These are phyloP conservation scores for Amoebophrya sp. DNA, from an alignment of 169 alveolate species.

Conservation along the genomic window DNA sequence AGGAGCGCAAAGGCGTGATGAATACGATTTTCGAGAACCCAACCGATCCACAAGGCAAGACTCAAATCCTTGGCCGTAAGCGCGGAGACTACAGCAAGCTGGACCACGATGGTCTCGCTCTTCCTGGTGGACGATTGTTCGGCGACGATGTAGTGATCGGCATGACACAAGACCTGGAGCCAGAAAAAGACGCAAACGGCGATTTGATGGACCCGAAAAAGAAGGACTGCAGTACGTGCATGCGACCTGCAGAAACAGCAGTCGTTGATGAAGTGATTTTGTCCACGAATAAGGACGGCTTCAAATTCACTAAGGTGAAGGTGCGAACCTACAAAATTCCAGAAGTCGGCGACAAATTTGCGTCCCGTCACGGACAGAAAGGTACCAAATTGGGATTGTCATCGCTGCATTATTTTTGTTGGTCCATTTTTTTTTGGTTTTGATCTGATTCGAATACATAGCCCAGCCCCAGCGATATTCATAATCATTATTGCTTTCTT, in stretches of 20 bases:
- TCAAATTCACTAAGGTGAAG: slow-evolving; percentile 89
- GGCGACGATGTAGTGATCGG: slow-evolving; percentile 47
- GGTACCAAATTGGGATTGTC: slow-evolving; percentile 26
- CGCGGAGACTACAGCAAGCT: slow-evolving; percentile 91
- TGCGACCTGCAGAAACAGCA: slow-evolving; percentile 66
- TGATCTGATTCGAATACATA: too few species aligned
- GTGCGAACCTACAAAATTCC: slow-evolving; percentile 76
- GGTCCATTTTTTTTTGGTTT: too few species aligned
- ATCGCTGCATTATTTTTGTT: too few species aligned
- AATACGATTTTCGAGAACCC: slow-evolving; percentile 58
- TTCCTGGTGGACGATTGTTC: slow-evolving; percentile 61
- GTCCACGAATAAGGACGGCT: slow-evolving; percentile 90
- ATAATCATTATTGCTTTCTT: neutral
- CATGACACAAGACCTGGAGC: slow-evolving; percentile 21
- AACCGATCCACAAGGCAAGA: slow-evolving; percentile 2
- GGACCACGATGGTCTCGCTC: slow-evolving; percentile 93
- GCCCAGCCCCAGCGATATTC: too few species aligned
- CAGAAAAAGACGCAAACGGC: neutral
- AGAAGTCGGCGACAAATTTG: slow-evolving; percentile 99
- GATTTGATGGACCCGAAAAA: neutral
- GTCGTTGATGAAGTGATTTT: slow-evolving; percentile 88
- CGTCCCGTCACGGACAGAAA: slow-evolving; percentile 74
- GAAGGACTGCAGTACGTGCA: neutral
- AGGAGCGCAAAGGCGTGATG: slow-evolving; percentile 77
- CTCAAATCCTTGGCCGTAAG: slow-evolving; percentile 69